Evolutionary conservation across 768 basidiomycete genomes (phyloP), one percentile per base, ranked within the genome.

Genomic region (Boletus tomentosulus): DNA sequence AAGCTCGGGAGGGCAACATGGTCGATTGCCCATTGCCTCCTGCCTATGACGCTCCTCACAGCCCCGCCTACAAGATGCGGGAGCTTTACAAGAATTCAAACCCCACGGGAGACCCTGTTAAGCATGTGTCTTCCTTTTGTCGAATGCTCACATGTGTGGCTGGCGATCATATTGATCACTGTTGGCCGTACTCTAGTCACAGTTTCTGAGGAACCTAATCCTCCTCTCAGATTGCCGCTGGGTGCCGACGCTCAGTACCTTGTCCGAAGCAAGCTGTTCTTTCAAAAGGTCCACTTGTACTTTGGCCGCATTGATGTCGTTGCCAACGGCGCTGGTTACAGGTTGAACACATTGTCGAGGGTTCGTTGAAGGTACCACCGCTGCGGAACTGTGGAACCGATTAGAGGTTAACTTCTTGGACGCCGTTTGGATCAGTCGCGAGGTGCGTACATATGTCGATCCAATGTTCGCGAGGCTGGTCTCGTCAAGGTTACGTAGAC

Each of bases 1-100:
- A 61, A 66, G 24, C 63, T 64, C 15, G 64, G 64, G 43, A 65
- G 53, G 31, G 53, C 0, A 64, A 33, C 38, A 55, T 66, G 58
- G 53, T 60, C 31, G 53, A 62, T 11, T 37, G 43, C 3, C 48
- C 54, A 0, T 24, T 66, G 15, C 61, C 61, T 19, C 51, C 58
- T 13, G 61, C 31, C 3, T 66, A 65, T 13, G 52, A 58, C 10
- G 2, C 19, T 2, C 55, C 64, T 1, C 55, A 62, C 25, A 57
- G 61, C 42, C 58, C 53, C 27, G 50, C 61, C 9, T 54, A 57
- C 12, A 56, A 55, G 31, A 55, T 58, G 53, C 56, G 50, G 6
- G 19, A 25, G 1, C 19, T 65, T 6, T 49, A 31, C 41, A 65
- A 34, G 33, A 19, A 34, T 34, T 27, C 25, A 4, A 13, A 25